A percentile compares a stretch with the other conserved stretches of the same genome.
Conservation (phyloP, 176 grass and related monocot species). For the Triticum monococcum region DNA sequence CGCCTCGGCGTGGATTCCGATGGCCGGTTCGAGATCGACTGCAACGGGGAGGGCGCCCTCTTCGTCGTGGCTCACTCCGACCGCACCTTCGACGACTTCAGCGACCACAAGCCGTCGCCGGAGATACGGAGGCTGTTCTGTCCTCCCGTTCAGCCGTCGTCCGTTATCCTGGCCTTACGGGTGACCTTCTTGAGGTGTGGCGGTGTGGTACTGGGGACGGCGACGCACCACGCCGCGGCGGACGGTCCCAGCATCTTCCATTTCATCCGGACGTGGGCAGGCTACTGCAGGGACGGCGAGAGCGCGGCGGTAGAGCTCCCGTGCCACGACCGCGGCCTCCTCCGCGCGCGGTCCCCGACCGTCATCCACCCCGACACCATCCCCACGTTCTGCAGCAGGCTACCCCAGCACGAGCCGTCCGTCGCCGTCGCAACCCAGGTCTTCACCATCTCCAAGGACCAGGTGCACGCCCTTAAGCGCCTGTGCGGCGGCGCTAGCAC, state of each 20-base stretch:
- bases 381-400: background rate
- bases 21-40: slow-evolving; percentile 25
- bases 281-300: background rate
- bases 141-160: background rate
- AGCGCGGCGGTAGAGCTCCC: background rate
- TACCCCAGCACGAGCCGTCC: background rate
- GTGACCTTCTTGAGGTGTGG: slow-evolving; percentile 10
- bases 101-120: background rate
- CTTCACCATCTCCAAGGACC: slow-evolving; percentile 17
- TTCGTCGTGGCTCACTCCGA: slow-evolving; percentile 38
- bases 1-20: background rate
- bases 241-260: background rate
- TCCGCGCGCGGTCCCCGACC: slow-evolving; percentile 16
- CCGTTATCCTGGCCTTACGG: slow-evolving; percentile 13
- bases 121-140: slow-evolving; percentile 13
- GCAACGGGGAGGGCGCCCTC: slow-evolving; percentile 37
- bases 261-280: background rate
- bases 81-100: background rate
- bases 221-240: background rate
- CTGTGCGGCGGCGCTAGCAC: background rate
- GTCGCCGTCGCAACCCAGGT: background rate
- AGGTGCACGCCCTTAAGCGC: background rate
- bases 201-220: background rate
- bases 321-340: slow-evolving; percentile 25
- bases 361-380: background rate